Conservation (phyloP, 2,329 filamentous ascomycete species). For the Calonectria hawksworthii region DNA sequence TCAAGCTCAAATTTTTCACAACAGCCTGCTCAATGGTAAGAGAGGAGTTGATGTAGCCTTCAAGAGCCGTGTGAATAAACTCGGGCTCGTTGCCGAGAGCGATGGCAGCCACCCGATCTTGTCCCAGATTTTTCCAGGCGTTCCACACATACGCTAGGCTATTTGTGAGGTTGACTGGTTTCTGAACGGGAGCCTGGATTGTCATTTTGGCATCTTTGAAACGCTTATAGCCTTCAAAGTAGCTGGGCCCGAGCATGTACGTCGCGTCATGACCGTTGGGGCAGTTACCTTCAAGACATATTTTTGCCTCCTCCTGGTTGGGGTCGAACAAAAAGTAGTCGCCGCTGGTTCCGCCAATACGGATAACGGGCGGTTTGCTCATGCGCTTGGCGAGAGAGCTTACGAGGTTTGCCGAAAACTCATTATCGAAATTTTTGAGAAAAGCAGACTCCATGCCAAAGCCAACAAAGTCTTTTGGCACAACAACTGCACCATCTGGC, state of each 20-base stretch:
- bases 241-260: background rate
- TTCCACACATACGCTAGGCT: background rate
- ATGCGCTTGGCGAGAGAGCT: background rate
- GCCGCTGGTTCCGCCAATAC: background rate
- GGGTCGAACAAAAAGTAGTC: background rate
- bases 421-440: background rate
- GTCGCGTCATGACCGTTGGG: background rate
- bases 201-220: slow-evolving; percentile 1
- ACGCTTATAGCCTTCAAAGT: background rate
- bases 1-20: background rate
- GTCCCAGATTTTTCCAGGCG: background rate
- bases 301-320: background rate
- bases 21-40: background rate
- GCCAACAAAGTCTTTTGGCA: background rate
- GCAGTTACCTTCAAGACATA: background rate
- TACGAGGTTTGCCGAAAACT: background rate
- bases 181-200: background rate
- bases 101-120: background rate
- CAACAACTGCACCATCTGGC: background rate
- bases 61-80: background rate
- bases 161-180: background rate
- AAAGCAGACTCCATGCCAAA: background rate
- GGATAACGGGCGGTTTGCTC: background rate
- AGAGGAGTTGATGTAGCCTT: background rate
- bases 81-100: background rate